Base-by-base conservation (phyloP, 192 early-diverging fungal genomes). In the Borealophlyctis nickersoniae region DNA sequence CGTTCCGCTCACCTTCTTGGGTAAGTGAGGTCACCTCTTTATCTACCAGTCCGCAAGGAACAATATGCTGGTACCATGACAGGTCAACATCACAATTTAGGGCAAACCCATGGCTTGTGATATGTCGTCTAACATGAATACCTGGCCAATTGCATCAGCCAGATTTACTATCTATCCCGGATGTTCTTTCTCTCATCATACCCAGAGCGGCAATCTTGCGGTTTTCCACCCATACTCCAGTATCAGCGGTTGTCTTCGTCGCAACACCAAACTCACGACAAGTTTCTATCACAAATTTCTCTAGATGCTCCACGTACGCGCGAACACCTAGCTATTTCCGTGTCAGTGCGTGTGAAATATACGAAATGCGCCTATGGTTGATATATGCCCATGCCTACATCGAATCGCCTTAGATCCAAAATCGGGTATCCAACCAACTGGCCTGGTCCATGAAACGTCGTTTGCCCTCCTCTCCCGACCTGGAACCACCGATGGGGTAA, bases 341-440 rank as follows among this genome's bases (percentile, higher is more conserved):
- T n/a, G n/a, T n/a, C n/a, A n/a, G n/a, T n/a, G n/a, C n/a, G n/a
- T n/a, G n/a, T n/a, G n/a, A n/a, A n/a, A n/a, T n/a, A n/a, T n/a
- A n/a, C n/a, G n/a, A n/a, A n/a, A n/a, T n/a, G n/a, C n/a, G n/a
- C n/a, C n/a, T n/a, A n/a, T n/a, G n/a, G n/a, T n/a, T 28, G 16
- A 45, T 49, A 68, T 23, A n/a, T 3, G 34, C 31, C 22, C 19
- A 4, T 1, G 7, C 65, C 53, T 81, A 88, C 89, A 72, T 83
- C 57, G 56, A 87, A 84, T 56, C 87, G 81, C 30, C 80, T 75
- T 32, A 98, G 73, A 72, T 93, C 78, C 19, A 97, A 29, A 52
- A 92, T 93, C 2, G 96, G 96, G 67, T 99, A 99, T 14, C 86
- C 91, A 22, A 99, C 92, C 34, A 99, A 81, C 78, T 99, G 96